Evolutionary conservation across 345 rosid genomes (phyloP), one percentile per base, ranked within the genome.

Genomic region (Draba incana): DNA sequence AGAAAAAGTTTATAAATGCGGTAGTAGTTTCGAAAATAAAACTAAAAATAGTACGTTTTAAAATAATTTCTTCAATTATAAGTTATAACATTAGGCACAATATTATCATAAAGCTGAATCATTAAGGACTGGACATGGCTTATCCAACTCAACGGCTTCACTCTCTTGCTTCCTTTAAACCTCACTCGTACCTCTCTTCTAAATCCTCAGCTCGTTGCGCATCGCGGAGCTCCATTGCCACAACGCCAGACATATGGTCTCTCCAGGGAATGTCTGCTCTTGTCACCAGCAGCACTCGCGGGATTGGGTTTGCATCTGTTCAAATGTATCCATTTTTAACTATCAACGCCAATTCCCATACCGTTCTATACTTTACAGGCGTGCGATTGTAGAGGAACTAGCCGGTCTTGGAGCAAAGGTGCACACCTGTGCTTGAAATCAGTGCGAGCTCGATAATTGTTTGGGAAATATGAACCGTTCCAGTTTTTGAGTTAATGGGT

Each of bases 361-460:
- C 59, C 81, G 31, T 47, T 13, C 47, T 48, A 0, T 20, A 0
- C 20, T 20, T 20, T 47, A 35, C 61, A 91, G 96, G 77, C 82
- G 84, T 47, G 96, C 96, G 16, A 58, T 86, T 50, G 97, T 88
- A 77, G 86, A 84, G 77, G 97, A 90, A 61, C 64, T 91, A 50
- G 81, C 64, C 16, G 83, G 81, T 38, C 80, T 86, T 62, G 97
- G 92, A 57, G 95, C 97, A 46, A 66, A 68, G 65, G 87, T 91
- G 50, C 87, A 88, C 69, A 86, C 91, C 2, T 91, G 96, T 64
- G 81, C 85, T 49, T 80, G 96, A 53, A 82, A 81, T 47, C 82
- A 66, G 69, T 67, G 30, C 10, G 89, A 88, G 81, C 82, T 88
- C 0, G 64, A 72, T 1, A 39, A 71, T 3, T 71, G 81, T 75